These are phyloP conservation scores for Elsinoe batatas DNA, from an alignment of 2,329 filamentous ascomycete genomes.

Conservation along the genomic window DNA sequence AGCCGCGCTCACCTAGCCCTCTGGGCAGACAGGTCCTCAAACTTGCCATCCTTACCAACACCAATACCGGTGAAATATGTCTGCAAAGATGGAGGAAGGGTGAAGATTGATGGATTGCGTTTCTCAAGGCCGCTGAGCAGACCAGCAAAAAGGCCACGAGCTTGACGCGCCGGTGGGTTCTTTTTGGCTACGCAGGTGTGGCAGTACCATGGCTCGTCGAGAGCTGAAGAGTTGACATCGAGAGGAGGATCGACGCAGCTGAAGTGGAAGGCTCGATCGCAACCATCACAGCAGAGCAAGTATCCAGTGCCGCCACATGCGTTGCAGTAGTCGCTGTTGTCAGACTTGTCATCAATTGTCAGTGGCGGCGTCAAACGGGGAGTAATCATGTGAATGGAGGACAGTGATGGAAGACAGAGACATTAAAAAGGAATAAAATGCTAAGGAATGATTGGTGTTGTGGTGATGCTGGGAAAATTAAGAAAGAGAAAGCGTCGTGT, in stretches of 20 bases:
- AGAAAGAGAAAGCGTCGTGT: slow-evolving; percentile 28
- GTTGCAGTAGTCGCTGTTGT: slow-evolving; percentile 86
- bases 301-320: slow-evolving; percentile 76
- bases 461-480: slow-evolving; percentile 4
- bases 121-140: slow-evolving; percentile 46
- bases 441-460: slow-evolving; percentile 4
- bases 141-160: slow-evolving; percentile 49
- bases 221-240: slow-evolving; percentile 35
- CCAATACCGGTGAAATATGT: slow-evolving; percentile 71
- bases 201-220: slow-evolving; percentile 72
- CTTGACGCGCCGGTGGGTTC: slow-evolving; percentile 27
- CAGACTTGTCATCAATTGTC: slow-evolving; percentile 32
- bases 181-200: slow-evolving; percentile 52
- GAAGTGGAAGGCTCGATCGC: slow-evolving; percentile 82
- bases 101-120: slow-evolving; percentile 28
- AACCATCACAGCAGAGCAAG: slow-evolving; percentile 89
- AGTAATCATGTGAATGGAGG: slow-evolving; percentile 8
- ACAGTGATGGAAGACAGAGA: neutral
- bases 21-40: slow-evolving; percentile 56
- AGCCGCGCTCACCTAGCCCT: slow-evolving; percentile 46
- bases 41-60: slow-evolving; percentile 67
- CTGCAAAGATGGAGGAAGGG: slow-evolving; percentile 60
- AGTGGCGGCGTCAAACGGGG: slow-evolving; percentile 26
- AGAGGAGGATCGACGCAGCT: slow-evolving; percentile 76
- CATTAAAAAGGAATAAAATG: slow-evolving; percentile 12